Conservation (phyloP, 2,329 filamentous ascomycete species). For the Beauveria medogensis region DNA sequence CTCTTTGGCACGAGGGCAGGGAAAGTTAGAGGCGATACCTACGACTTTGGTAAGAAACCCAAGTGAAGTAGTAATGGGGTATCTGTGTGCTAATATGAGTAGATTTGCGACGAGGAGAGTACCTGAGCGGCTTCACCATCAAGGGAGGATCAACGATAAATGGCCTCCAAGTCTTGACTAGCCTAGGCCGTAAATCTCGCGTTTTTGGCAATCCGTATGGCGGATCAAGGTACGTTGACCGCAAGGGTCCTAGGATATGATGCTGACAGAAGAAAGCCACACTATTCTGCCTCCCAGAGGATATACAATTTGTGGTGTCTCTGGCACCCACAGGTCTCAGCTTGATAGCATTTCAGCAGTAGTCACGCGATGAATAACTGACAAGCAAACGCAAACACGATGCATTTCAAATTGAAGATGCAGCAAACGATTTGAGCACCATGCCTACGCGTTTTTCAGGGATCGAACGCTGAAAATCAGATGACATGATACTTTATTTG, state of each 20-base stretch:
- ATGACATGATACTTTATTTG: not conserved
- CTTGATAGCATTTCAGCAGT: constrained; percentile 81
- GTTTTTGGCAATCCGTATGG: constrained; percentile 75
- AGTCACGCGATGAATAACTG: constrained; percentile 31
- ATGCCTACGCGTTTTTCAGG: not conserved
- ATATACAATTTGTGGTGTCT: constrained; percentile 80
- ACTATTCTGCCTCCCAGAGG: constrained; percentile 83
- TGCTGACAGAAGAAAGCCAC: constrained; percentile 46
- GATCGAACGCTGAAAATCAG: not conserved
- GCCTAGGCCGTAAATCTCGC: constrained; percentile 73
- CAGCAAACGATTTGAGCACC: not conserved
- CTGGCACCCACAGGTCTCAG: constrained; percentile 73
- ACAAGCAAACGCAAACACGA: not conserved
- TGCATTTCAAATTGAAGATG: not conserved
- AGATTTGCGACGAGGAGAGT: constrained; percentile 81
- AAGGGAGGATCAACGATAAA: constrained; percentile 78
- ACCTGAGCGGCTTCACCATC: constrained; percentile 77
- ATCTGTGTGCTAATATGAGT: constrained; percentile 17
- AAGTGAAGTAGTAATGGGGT: not conserved
- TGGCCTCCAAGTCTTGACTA: constrained; percentile 84
- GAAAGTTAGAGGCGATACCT: constrained; percentile 61
- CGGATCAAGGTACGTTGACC: constrained; percentile 65
- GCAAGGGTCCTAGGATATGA: not conserved
- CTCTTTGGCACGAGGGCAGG: constrained; percentile 78
- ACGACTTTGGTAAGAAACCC: constrained; percentile 60